Conservation (phyloP, 768 basidiomycete genomes). For the Baorangia bicolor region DNA sequence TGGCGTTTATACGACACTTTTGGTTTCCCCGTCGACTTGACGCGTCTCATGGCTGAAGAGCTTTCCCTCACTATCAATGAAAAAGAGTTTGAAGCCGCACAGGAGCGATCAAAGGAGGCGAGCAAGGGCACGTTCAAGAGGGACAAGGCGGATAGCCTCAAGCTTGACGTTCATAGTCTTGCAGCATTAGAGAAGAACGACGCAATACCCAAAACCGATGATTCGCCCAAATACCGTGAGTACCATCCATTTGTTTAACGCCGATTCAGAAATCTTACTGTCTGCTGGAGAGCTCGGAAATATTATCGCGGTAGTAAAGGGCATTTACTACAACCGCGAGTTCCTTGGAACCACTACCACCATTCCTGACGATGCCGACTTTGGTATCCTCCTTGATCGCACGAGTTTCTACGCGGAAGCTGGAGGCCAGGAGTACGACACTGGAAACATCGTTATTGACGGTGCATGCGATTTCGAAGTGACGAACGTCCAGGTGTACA, state of each 20-base stretch:
- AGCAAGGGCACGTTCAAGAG: conserved; percentile 84
- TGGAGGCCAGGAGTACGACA: conserved; percentile 97
- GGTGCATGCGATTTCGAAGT: conserved; percentile 92
- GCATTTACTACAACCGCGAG: conserved; percentile 78
- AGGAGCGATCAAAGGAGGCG: conserved; percentile 84
- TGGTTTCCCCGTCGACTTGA: conserved; percentile 96
- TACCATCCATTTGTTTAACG: conserved; percentile 3
- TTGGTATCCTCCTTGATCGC: conserved; percentile 87
- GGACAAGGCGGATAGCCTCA: conserved; percentile 65
- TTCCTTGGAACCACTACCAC: conserved; percentile 68
- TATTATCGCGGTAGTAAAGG: conserved; percentile 70
- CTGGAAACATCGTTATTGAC: conserved; percentile 91
- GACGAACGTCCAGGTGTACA: conserved; percentile 89
- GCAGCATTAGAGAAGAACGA: conserved; percentile 78
- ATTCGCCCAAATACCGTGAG: conserved; percentile 88
- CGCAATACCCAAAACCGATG: conserved; percentile 86
- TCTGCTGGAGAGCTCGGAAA: conserved; percentile 65
- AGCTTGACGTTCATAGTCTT: conserved; percentile 94
- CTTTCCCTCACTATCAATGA: conserved; percentile 82
- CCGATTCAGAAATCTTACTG: neutral
- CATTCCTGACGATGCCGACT: conserved; percentile 62
- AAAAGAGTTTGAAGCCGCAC: conserved; percentile 85
- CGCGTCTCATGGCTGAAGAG: conserved; percentile 96
- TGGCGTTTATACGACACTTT: conserved; percentile 98
- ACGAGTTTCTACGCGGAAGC: conserved; percentile 98